A percentile compares a stretch with the other conserved stretches of the same genome.
Conservation (phyloP, 805 yeast species). For the Wickerhamomyces pijperi region DNA sequence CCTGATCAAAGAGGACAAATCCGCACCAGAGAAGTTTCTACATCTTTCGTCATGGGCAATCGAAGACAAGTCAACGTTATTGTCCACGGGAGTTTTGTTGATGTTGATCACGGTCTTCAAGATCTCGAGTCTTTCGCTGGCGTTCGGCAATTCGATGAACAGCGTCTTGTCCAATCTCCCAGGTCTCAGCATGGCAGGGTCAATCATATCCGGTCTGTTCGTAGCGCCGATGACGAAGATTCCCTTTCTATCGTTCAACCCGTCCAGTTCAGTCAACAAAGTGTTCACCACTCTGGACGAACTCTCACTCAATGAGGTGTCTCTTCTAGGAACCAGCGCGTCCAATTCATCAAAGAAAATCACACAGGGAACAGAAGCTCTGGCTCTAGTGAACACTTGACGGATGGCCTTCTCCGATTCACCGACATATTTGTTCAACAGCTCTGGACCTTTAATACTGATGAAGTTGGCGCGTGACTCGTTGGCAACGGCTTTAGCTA, state of each 20-base stretch:
- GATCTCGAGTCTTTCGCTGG: conserved; percentile 71
- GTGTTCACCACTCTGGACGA: conserved; percentile 93
- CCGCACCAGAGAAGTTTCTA: conserved; percentile 92
- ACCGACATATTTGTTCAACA: conserved; percentile 90
- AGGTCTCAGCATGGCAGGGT: conserved; percentile 95
- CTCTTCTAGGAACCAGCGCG: conserved; percentile 92
- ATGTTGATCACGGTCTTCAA: conserved; percentile 61
- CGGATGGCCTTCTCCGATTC: conserved; percentile 91
- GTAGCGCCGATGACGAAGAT: conserved; percentile 95
- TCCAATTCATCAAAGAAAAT: conserved; percentile 94
- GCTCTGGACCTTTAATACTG: conserved; percentile 91
- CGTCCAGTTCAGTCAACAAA: conserved; percentile 86
- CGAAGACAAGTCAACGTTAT: conserved; percentile 44
- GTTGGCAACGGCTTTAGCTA: conserved; percentile 97
- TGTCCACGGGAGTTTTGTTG: conserved; percentile 65
- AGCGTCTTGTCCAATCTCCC: conserved; percentile 91
- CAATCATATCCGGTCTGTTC: conserved; percentile 95
- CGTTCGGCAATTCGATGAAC: conserved; percentile 80
- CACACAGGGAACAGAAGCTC: conserved; percentile 89
- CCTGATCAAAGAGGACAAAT: conserved; percentile 79
- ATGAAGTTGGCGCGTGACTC: conserved; percentile 95
- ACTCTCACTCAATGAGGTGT: conserved; percentile 76
- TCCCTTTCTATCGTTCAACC: conserved; percentile 84
- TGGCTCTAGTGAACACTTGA: conserved; percentile 85
- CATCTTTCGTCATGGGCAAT: conserved; percentile 73